Evolutionary conservation across 2,329 filamentous ascomycete genomes (phyloP).

Genomic region (Xylariaceae sp.): DNA sequence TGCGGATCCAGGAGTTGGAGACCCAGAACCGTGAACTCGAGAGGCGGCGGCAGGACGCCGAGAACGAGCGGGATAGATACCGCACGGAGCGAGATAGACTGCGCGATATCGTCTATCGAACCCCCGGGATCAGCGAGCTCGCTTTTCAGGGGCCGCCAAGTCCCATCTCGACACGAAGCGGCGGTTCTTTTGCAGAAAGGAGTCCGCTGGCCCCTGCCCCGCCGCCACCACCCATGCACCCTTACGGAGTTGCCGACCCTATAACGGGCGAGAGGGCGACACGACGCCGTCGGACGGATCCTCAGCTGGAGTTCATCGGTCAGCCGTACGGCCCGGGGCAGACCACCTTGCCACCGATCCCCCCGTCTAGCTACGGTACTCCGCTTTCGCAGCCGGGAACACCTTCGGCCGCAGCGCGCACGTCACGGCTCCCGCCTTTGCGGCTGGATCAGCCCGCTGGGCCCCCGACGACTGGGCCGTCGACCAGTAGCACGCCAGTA

Average conservation of each 20-base stretch:
- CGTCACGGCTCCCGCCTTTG: conserved; percentile 52
- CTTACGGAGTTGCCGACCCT: conserved; percentile 45
- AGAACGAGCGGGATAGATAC: conserved; percentile 73
- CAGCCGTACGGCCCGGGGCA: conserved; percentile 44
- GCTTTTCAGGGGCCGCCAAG: conserved; percentile 57
- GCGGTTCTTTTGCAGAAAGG: conserved; percentile 42
- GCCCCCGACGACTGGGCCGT: conserved; percentile 26
- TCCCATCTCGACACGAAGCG: conserved; percentile 44
- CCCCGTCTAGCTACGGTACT: conserved; percentile 41
- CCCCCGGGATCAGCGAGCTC: conserved; percentile 57
- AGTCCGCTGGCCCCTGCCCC: conserved; percentile 38
- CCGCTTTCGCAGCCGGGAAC: conserved; percentile 38
- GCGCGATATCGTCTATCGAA: conserved; percentile 64
- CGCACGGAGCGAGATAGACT: conserved; percentile 72
- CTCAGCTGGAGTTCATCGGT: conserved; percentile 47
- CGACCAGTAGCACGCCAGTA: conserved; percentile 28
- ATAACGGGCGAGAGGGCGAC: conserved; percentile 49
- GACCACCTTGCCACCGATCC: conserved; percentile 46
- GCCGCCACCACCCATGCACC: conserved; percentile 27
- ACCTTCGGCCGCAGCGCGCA: conserved; percentile 32
- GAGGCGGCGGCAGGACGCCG: conserved; percentile 53
- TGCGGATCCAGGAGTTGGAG: conserved; percentile 70
- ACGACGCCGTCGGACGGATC: conserved; percentile 52
- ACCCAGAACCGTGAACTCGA: conserved; percentile 68
- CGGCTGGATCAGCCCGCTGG: conserved; percentile 46